Evolutionary conservation across 2,329 filamentous ascomycete genomes (phyloP).

Genomic region (Monosporascus sp.): DNA sequence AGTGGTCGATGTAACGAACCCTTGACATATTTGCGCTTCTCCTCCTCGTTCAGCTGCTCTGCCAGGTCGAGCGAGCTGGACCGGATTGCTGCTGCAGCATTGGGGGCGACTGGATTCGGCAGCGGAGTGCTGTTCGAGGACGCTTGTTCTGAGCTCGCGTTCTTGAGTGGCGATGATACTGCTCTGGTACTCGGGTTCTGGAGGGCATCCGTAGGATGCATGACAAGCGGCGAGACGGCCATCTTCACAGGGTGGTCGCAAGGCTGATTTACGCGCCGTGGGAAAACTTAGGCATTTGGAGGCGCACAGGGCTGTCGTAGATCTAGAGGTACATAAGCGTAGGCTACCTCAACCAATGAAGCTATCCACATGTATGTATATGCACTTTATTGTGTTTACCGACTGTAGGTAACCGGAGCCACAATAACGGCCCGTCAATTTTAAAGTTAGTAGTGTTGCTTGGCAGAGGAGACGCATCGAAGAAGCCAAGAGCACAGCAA

Average conservation of each 20-base stretch:
- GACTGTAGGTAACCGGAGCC: no score
- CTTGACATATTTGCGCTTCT: constrained; percentile 86
- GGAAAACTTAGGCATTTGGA: background rate
- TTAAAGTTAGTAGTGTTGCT: no score
- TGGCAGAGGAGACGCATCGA: no score
- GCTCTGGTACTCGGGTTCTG: constrained; percentile 23
- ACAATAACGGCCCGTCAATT: no score
- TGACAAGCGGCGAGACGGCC: constrained; percentile 27
- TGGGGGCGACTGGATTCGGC: constrained; percentile 21
- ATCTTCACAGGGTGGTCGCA: constrained; percentile 11
- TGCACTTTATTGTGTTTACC: no score
- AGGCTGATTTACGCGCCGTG: background rate
- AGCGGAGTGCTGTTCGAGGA: constrained; percentile 43
- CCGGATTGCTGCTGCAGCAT: constrained; percentile 22
- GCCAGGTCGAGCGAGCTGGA: constrained; percentile 49
- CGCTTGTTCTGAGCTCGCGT: constrained; percentile 31
- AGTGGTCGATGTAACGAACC: constrained; percentile 39
- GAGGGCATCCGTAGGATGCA: constrained; percentile 22
- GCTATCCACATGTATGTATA: no score
- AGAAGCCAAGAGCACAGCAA: no score
- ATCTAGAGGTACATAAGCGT: no score
- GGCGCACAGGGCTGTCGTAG: no score
- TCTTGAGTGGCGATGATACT: constrained; percentile 41
- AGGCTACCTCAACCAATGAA: no score
- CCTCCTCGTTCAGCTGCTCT: constrained; percentile 77